phyloP scores from a whole-genome alignment of 2,329 filamentous ascomycete species.

The Beauveria asiatica region DNA sequence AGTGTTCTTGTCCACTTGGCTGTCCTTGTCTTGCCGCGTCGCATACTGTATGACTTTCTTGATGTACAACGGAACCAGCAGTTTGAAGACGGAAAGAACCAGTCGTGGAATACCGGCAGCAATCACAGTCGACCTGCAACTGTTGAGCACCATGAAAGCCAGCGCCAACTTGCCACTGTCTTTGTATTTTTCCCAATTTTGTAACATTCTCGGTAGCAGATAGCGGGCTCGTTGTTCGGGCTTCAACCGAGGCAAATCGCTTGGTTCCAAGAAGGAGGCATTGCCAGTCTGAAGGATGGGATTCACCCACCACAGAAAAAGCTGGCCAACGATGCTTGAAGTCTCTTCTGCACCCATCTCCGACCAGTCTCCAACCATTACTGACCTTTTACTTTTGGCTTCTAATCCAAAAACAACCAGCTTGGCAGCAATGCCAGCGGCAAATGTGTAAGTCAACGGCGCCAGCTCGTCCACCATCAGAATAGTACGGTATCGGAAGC shows the following conservation, averaged over 20 bases:
- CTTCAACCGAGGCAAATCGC: slow-evolving; percentile 1
- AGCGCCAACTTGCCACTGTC: background rate
- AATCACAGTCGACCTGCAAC: background rate
- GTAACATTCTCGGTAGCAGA: background rate
- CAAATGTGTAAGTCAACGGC: slow-evolving; percentile 17
- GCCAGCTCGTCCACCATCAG: slow-evolving; percentile 23
- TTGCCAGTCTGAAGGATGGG: slow-evolving; percentile 9
- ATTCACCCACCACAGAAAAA: slow-evolving; percentile 19
- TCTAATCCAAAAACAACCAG: slow-evolving; percentile 14
- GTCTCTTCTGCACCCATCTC: slow-evolving; percentile 22
- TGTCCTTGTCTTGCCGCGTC: background rate
- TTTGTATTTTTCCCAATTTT: slow-evolving; percentile 1
- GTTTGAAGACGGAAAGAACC: background rate
- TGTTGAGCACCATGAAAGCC: background rate
- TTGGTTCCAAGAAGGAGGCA: slow-evolving; percentile 1
- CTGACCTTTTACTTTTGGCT: slow-evolving; percentile 6
- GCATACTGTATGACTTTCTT: background rate
- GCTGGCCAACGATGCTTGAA: slow-evolving; percentile 14
- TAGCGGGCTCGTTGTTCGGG: slow-evolving; percentile 4
- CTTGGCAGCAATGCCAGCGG: slow-evolving; percentile 22
- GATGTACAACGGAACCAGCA: background rate
- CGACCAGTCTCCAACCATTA: slow-evolving; percentile 19
- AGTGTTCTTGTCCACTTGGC: background rate
- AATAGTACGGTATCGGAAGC: slow-evolving; percentile 27
- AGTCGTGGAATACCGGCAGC: background rate